These are phyloP conservation scores for baker's yeast (Saccharomyces cerevisiae) DNA, from an alignment of 805 yeast species.

Conservation along the genomic window DNA sequence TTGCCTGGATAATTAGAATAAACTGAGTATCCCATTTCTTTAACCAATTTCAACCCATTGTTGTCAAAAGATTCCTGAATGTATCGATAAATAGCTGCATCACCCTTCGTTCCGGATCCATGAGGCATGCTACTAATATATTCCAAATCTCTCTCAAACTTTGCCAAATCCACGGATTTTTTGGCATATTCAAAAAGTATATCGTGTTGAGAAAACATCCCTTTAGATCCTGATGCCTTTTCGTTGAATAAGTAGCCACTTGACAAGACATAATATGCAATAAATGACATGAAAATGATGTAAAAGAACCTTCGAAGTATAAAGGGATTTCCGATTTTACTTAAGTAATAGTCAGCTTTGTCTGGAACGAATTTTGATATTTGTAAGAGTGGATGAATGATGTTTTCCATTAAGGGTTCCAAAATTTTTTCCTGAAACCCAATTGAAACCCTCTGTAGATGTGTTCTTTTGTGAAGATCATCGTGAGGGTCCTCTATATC, in stretches of 20 bases:
- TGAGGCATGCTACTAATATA: constrained; percentile 75
- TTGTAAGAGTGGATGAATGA: constrained; percentile 39
- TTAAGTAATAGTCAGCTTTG: constrained; percentile 46
- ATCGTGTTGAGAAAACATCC: constrained; percentile 53
- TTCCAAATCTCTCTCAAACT: constrained; percentile 58
- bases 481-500: not conserved
- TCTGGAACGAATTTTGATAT: constrained; percentile 26
- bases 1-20: constrained; percentile 58
- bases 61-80: constrained; percentile 49
- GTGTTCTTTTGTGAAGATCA: not conserved
- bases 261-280: constrained; percentile 47
- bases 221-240: constrained; percentile 33
- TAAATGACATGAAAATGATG: constrained; percentile 47
- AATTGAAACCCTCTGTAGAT: not conserved
- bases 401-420: constrained; percentile 30
- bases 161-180: constrained; percentile 40
- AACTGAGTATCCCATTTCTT: constrained; percentile 36
- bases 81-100: constrained; percentile 56
- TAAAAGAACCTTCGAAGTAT: constrained; percentile 68
- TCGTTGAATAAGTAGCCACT: constrained; percentile 43
- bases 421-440: constrained; percentile 22
- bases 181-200: constrained; percentile 41
- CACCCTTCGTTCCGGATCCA: constrained; percentile 82
- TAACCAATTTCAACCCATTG: constrained; percentile 42
- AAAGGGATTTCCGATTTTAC: constrained; percentile 72